Evolutionary conservation across 1,284 basidiomycete species (phyloP).

Genomic region (Trichosporon sp.): DNA sequence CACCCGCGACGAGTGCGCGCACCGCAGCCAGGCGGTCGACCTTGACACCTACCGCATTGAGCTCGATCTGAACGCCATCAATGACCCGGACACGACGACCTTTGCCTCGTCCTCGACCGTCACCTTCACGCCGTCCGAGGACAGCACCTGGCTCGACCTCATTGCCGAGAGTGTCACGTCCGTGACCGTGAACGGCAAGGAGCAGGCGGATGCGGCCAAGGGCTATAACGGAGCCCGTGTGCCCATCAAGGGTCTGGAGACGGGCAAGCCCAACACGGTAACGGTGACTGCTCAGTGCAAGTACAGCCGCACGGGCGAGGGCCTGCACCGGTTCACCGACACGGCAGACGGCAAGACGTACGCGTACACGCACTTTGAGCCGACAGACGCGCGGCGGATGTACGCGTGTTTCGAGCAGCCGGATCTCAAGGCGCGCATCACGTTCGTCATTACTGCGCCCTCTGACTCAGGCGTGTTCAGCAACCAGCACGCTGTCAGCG

Average conservation of each 20-base stretch:
- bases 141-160: constrained; percentile 10
- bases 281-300: constrained; percentile 4
- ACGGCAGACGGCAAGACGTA: constrained; percentile 11
- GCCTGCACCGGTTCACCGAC: constrained; percentile 15
- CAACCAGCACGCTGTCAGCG: constrained; percentile 10
- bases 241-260: constrained; percentile 2
- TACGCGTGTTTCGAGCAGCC: constrained; percentile 17
- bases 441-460: constrained; percentile 6
- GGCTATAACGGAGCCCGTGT: constrained; percentile 11
- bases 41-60: constrained; percentile 8
- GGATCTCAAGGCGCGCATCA: constrained; percentile 9
- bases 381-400: constrained; percentile 9
- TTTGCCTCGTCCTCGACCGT: constrained; percentile 2
- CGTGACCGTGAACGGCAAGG: constrained; percentile 11
- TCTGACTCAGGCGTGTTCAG: neutral
- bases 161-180: constrained; percentile 15
- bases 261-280: constrained; percentile 1
- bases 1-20: constrained; percentile 11
- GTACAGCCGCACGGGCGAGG: constrained; percentile 12
- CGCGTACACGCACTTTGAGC: constrained; percentile 14
- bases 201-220: neutral
- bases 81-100: constrained; percentile 7
- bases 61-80: constrained; percentile 7
- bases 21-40: neutral
- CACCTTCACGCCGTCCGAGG: neutral